Base-by-base conservation (phyloP, 2,329 filamentous ascomycete genomes). In the Pyrenophora tritici-repentis region DNA sequence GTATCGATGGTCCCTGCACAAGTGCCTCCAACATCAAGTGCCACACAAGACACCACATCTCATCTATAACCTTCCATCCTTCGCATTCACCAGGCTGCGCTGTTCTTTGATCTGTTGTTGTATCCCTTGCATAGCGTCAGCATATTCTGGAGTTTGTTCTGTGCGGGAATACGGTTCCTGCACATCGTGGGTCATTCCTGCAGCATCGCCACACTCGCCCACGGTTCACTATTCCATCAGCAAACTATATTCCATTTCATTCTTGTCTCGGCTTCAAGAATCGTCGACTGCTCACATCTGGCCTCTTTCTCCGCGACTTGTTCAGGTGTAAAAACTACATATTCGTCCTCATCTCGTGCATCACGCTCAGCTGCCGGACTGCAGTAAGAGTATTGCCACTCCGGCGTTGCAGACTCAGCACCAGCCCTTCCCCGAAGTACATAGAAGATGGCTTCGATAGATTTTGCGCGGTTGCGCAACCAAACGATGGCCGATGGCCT, bases 401-500 rank as follows among this genome's bases (percentile, higher is more conserved):
- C 16, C 20, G 14, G 16, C 22, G 31, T 43, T 18, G 26, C 13
- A 35, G n/a, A 12, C n/a, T 7, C 36, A 32, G 31, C 38, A 12
- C n/a, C 24, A 14, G 18, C 13, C 26, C 38, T 13, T 18, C n/a
- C 13, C 14, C 16, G n/a, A 18, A 39, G 17, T 24, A 7, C 9
- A 7, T 20, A 7, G 26, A 63, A 18, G 16, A 74, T 74, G 72
- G 67, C 71, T 42, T 41, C 59, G 2, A 66, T 82, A 52, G 82
- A 86, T 62, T 84, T 82, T 64, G 81, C 81, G 68, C 81, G 87
- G 68, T 81, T 99, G 59, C 89, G 91, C 68, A 91, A 93, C 62
- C 89, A 91, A 66, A 94, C 94, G 20, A 84, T 99, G 78, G 88
- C 90, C 50, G 90, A 90, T 60, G 89, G 91, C 55, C 91, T 96